Evolutionary conservation across 163 green algal genomes (phyloP).

Genomic region (Trebouxia gelatinosa): DNA sequence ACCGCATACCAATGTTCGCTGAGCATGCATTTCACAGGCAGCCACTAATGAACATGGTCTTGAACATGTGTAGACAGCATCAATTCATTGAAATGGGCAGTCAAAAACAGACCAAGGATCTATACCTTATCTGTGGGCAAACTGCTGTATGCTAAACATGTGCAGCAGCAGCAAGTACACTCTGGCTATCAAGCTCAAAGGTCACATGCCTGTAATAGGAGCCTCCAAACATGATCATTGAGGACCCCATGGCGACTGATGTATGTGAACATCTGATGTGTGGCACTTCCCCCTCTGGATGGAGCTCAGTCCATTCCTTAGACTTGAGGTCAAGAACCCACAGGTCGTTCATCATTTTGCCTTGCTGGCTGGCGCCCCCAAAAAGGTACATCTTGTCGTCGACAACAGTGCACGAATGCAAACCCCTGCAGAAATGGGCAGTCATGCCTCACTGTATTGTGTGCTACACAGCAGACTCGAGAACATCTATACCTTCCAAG

Average conservation of each 20-base stretch:
- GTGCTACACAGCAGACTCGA: no score
- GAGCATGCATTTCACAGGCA: not conserved
- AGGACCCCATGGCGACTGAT: not conserved
- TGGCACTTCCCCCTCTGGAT: slow-evolving; percentile 23
- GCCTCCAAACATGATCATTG: slow-evolving; percentile 33
- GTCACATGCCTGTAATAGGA: slow-evolving; percentile 37
- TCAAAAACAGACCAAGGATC: not conserved
- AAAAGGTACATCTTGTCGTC: slow-evolving; percentile 33
- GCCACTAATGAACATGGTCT: not conserved
- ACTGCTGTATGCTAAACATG: not conserved
- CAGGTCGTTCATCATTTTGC: slow-evolving; percentile 38
- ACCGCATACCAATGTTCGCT: not conserved
- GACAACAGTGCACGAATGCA: slow-evolving; percentile 36
- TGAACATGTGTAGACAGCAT: not conserved
- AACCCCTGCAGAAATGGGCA: slow-evolving; percentile 30
- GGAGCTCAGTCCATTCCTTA: slow-evolving; percentile 26
- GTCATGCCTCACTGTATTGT: no score
- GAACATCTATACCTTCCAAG: no score
- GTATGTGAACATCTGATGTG: slow-evolving; percentile 39
- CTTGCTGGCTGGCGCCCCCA: slow-evolving; percentile 36
- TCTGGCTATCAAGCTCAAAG: not conserved
- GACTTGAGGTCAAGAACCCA: slow-evolving; percentile 25
- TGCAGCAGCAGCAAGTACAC: not conserved
- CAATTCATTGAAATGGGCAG: not conserved
- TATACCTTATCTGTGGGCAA: not conserved